Evolutionary conservation across 345 rosid genomes (phyloP).

Genomic region (Euphorbia peplus): DNA sequence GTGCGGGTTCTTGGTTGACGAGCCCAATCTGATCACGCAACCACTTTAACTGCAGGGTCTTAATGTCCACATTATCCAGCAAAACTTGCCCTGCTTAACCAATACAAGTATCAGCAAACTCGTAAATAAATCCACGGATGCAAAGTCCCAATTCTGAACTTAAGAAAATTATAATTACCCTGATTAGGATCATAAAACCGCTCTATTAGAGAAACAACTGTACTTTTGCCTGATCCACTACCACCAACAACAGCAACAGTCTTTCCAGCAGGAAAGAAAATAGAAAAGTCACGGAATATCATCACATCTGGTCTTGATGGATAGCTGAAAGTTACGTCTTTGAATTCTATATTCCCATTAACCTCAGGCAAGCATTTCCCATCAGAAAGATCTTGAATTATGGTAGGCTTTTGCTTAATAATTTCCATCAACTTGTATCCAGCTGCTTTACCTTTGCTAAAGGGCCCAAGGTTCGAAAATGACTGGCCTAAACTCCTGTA

Average conservation of each 20-base stretch:
- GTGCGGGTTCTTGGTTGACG: conserved; percentile 98
- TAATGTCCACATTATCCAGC: conserved; percentile 85
- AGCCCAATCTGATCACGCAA: conserved; percentile 88
- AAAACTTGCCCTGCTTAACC: conserved; percentile 73
- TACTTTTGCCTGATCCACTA: conserved; percentile 98
- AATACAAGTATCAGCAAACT: conserved; percentile 14
- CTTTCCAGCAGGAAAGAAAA: conserved; percentile 94
- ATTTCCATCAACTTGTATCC: conserved; percentile 97
- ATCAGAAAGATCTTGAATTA: conserved; percentile 62
- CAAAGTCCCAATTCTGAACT: conserved; percentile 6
- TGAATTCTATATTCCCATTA: conserved; percentile 86
- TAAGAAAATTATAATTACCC: conserved; percentile 43
- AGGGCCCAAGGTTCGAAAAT: conserved; percentile 96
- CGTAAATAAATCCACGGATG: conserved; percentile 11
- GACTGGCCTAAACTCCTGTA: conserved; percentile 99
- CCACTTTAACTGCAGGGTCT: conserved; percentile 84
- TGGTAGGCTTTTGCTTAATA: conserved; percentile 86
- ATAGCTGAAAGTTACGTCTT: conserved; percentile 89
- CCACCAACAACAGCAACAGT: conserved; percentile 98
- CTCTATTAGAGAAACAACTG: conserved; percentile 93
- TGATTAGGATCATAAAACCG: conserved; percentile 90
- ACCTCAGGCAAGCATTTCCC: conserved; percentile 76
- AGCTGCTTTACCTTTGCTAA: conserved; percentile 98
- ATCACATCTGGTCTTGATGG: conserved; percentile 97
- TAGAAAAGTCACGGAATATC: conserved; percentile 77